These are phyloP conservation scores for Globisporangium paddicum DNA, from an alignment of 352 stramenopile species.

Conservation along the genomic window DNA sequence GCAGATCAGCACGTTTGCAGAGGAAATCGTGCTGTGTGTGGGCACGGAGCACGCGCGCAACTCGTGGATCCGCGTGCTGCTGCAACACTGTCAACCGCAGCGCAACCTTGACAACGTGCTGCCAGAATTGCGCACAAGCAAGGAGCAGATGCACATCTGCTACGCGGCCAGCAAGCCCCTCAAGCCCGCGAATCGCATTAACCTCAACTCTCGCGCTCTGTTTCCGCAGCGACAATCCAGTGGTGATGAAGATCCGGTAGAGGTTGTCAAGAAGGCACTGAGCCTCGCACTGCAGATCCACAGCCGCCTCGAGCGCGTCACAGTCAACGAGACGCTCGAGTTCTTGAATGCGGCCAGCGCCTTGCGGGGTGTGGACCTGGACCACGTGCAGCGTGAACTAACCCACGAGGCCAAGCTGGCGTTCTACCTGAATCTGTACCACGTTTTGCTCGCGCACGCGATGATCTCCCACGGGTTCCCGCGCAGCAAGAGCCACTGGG, in stretches of 20 bases:
- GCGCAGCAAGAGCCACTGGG: constrained; percentile 51
- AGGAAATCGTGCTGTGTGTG: constrained; percentile 75
- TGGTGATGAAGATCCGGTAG: constrained; percentile 20
- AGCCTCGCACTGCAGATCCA: constrained; percentile 26
- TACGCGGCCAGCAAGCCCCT: constrained; percentile 23
- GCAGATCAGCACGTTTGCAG: constrained; percentile 66
- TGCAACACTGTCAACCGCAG: constrained; percentile 46
- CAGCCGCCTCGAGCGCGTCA: constrained; percentile 29
- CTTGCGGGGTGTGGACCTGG: constrained; percentile 52
- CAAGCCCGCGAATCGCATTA: constrained; percentile 42
- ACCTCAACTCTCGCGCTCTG: constrained; percentile 58
- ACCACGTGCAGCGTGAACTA: constrained; percentile 25
- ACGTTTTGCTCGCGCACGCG: constrained; percentile 66
- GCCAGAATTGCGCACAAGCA: constrained; percentile 1
- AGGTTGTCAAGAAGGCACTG: constrained; percentile 21
- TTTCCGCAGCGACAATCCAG: constrained; percentile 27
- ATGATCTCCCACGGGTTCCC: constrained; percentile 69
- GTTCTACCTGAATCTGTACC: constrained; percentile 83
- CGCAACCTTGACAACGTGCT: constrained; percentile 45
- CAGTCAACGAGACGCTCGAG: constrained; percentile 43
- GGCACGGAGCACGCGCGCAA: constrained; percentile 51
- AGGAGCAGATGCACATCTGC: constrained; percentile 21
- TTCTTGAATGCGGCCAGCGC: constrained; percentile 70
- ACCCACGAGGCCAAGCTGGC: constrained; percentile 63
- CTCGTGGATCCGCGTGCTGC: constrained; percentile 57